phyloP scores from a whole-genome alignment of 1,284 basidiomycete species.

The Stygiomarasmius scandens region DNA sequence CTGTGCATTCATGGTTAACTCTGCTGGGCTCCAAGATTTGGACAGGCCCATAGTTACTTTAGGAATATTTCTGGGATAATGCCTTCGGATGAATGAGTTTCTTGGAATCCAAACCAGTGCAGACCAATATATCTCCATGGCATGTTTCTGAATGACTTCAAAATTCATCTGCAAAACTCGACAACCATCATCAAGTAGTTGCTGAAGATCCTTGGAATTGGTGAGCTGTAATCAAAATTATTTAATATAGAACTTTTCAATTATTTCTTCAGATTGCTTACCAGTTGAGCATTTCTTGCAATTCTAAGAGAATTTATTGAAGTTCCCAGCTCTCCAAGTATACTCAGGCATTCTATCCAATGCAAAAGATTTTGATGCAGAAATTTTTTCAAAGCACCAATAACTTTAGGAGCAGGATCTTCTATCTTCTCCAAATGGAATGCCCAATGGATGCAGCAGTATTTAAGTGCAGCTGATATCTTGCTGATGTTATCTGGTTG shows the following conservation, averaged over 20 bases:
- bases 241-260: neutral
- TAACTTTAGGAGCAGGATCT: neutral
- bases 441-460: slow-evolving; percentile 23
- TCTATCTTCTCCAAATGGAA: slow-evolving; percentile 11
- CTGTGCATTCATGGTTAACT: slow-evolving; percentile 3
- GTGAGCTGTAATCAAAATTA: neutral
- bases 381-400: neutral
- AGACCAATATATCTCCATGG: slow-evolving; percentile 16
- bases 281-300: neutral
- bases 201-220: slow-evolving; percentile 2
- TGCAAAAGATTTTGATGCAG: slow-evolving; percentile 1
- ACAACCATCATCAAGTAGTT: slow-evolving; percentile 15
- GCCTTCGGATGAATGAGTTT: slow-evolving; percentile 13
- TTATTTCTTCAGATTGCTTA: neutral
- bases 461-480: slow-evolving; percentile 17
- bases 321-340: neutral
- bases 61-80: neutral
- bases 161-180: slow-evolving; percentile 19
- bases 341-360: neutral
- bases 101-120: slow-evolving; percentile 20
- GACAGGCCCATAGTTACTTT: neutral
- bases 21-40: neutral
- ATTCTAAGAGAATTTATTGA: neutral
- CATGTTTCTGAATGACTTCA: slow-evolving; percentile 13
- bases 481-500: slow-evolving; percentile 10